These are phyloP conservation scores for Fusarium pseudoanthophilum DNA, from an alignment of 2,329 filamentous ascomycete genomes.

Conservation along the genomic window DNA sequence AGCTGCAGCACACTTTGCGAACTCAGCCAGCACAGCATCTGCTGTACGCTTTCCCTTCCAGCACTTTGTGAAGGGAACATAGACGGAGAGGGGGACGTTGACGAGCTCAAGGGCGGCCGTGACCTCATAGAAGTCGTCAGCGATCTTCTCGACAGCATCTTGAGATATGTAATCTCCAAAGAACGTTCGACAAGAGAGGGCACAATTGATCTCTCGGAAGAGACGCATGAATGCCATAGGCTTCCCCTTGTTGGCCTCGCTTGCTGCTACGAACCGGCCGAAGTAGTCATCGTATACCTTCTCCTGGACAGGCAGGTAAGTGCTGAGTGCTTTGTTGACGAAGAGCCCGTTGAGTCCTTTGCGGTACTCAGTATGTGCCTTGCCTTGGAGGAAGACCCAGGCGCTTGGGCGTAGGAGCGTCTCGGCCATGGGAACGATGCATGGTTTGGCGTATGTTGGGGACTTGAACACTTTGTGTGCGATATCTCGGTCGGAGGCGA, in stretches of 20 bases:
- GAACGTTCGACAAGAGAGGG: conserved; percentile 81
- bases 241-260: conserved; percentile 61
- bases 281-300: conserved; percentile 79
- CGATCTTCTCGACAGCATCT: conserved; percentile 76
- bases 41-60: conserved; percentile 82
- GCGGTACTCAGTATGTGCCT: conserved; percentile 79
- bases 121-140: conserved; percentile 81
- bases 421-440: conserved; percentile 80
- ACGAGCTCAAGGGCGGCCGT: conserved; percentile 83
- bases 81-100: conserved; percentile 76
- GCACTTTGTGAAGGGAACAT: conserved; percentile 78
- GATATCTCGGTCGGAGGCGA: conserved; percentile 80
- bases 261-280: conserved; percentile 71
- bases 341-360: conserved; percentile 80
- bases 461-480: conserved; percentile 87
- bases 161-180: conserved; percentile 83
- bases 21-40: conserved; percentile 76
- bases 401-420: conserved; percentile 73
- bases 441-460: conserved; percentile 78
- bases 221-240: conserved; percentile 75
- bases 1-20: conserved; percentile 76
- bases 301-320: conserved; percentile 79
- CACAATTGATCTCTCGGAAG: conserved; percentile 83
- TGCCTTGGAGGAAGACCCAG: conserved; percentile 84
- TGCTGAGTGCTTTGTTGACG: conserved; percentile 75